A percentile compares a stretch with the other conserved stretches of the same genome.
Evolutionary conservation across 129 eudicot species (phyloP).

Genomic region (Centella asiatica): DNA sequence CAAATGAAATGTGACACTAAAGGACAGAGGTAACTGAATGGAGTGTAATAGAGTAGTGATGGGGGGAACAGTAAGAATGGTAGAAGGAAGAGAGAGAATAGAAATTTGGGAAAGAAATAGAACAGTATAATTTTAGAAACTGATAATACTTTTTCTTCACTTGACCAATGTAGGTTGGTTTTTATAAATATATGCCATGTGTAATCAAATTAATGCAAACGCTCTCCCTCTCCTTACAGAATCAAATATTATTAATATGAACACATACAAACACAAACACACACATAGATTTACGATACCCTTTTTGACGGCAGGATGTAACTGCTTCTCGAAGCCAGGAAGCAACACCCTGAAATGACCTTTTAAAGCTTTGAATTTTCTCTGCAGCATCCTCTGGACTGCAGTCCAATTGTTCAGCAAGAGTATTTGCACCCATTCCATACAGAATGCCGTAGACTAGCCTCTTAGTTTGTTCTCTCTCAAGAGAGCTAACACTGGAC

Average conservation of each 20-base stretch:
- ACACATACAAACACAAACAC: background rate
- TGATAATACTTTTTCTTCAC: no score
- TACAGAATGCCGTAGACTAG: slow-evolving; percentile 84
- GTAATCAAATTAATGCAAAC: no score
- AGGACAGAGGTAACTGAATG: no score
- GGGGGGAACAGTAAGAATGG: background rate
- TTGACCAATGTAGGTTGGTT: no score
- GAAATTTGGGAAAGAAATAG: no score
- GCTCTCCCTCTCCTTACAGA: no score
- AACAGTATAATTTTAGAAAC: no score
- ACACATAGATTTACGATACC: slow-evolving; percentile 32
- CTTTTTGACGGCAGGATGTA: slow-evolving; percentile 57
- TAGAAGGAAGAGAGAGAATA: background rate
- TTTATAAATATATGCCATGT: no score
- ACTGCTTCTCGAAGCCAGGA: slow-evolving; percentile 94
- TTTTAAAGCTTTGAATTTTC: slow-evolving; percentile 71
- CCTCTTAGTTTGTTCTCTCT: slow-evolving; percentile 87
- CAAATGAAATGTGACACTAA: no score
- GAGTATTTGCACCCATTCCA: slow-evolving; percentile 87
- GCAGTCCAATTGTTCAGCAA: slow-evolving; percentile 90
- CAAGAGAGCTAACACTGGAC: slow-evolving; percentile 49
- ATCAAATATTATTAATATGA: no score
- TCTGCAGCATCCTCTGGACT: slow-evolving; percentile 72
- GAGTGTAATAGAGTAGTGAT: no score
- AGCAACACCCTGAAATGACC: slow-evolving; percentile 82